Evolutionary conservation across 257 asterid genomes (phyloP).

Genomic region (Petrea volubilis): DNA sequence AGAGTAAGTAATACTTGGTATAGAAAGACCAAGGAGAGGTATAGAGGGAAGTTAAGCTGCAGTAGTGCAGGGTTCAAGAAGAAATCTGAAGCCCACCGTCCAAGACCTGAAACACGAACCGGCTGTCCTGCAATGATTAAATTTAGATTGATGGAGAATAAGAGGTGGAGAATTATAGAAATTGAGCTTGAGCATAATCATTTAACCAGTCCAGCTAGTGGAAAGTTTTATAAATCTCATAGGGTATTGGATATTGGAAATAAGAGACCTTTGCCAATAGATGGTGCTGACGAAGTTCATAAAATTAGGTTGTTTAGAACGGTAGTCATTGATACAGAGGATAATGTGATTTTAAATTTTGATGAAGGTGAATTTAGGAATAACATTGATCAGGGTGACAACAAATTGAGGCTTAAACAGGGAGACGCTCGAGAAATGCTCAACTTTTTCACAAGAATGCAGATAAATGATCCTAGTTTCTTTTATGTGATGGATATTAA

Average conservation of each 20-base stretch:
- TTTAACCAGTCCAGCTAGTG: conserved; percentile 40
- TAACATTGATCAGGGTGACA: conserved; percentile 23
- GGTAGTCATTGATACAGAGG: conserved; percentile 45
- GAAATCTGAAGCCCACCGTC: conserved; percentile 58
- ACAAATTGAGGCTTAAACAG: conserved; percentile 44
- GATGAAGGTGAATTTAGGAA: conserved; percentile 31
- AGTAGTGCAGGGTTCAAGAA: conserved; percentile 74
- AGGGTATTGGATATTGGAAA: conserved; percentile 38
- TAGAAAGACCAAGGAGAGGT: conserved; percentile 62
- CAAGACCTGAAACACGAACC: conserved; percentile 70
- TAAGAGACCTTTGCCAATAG: conserved; percentile 52
- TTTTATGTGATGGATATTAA: conserved; percentile 60
- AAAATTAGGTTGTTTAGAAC: conserved; percentile 55
- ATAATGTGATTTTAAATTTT: conserved; percentile 24
- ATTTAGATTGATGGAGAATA: conserved; percentile 56
- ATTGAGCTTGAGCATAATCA: conserved; percentile 69
- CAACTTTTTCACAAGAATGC: conserved; percentile 46
- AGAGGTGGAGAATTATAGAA: conserved; percentile 63
- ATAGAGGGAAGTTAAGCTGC: conserved; percentile 68
- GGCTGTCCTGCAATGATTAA: conserved; percentile 75
- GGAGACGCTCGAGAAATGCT: conserved; percentile 55
- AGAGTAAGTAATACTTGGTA: conserved; percentile 73
- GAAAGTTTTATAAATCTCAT: conserved; percentile 50
- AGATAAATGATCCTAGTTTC: conserved; percentile 52
- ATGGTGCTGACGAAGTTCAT: conserved; percentile 34